phyloP scores from a whole-genome alignment of 441 rosid species.

The California macrophylla region DNA sequence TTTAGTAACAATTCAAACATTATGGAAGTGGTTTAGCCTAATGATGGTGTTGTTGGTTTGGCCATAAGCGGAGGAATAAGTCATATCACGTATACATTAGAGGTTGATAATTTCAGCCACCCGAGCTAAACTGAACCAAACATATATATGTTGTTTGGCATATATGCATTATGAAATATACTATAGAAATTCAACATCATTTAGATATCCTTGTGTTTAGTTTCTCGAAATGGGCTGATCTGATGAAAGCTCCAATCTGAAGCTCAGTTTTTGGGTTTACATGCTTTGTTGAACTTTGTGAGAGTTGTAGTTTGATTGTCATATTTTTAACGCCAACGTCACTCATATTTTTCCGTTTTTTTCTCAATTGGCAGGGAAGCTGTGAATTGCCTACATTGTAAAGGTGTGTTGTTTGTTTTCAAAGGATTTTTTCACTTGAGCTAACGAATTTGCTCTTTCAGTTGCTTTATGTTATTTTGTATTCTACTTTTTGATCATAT shows the following conservation, averaged over 20 bases:
- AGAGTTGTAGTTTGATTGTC: neutral
- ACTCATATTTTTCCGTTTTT: constrained; percentile 3
- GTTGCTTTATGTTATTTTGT: neutral
- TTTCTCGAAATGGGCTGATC: neutral
- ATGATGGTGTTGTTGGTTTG: neutral
- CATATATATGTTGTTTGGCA: neutral
- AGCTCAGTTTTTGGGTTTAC: neutral
- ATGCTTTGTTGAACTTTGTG: neutral
- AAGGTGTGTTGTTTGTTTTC: constrained; percentile 45
- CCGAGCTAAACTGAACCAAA: neutral
- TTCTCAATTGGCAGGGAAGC: constrained; percentile 63
- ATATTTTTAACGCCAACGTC: neutral
- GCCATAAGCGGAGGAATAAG: neutral
- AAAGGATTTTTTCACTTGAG: neutral
- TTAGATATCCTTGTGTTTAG: neutral
- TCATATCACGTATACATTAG: neutral
- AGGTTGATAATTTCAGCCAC: neutral
- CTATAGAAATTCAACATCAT: neutral
- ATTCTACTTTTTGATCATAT: neutral
- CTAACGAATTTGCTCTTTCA: neutral
- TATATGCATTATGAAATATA: neutral
- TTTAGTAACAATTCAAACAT: too few relatives aligned
- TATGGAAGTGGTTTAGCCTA: neutral
- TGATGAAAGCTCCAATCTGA: neutral
- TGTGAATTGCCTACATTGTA: constrained; percentile 69